phyloP scores from a whole-genome alignment of 257 asterid species.

The Ballota nigra region DNA sequence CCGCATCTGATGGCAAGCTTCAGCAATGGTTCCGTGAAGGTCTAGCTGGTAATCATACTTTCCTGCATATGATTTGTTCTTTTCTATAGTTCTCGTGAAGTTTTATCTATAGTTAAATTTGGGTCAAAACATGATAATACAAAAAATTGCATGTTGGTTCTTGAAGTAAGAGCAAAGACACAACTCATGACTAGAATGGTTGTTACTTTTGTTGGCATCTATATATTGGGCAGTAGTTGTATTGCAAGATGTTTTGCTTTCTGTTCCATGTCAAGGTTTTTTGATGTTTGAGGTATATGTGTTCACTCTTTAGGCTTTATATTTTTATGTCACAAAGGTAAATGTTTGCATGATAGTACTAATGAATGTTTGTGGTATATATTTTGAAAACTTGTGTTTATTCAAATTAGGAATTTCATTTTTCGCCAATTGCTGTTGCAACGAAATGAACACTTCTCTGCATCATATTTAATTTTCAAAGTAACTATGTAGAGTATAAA shows the following conservation, averaged over 20 bases:
- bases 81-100: neutral
- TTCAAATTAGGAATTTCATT: neutral
- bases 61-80: neutral
- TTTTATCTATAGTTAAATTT: constrained; percentile 5
- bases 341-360: neutral
- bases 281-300: neutral
- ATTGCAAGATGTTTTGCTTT: constrained; percentile 11
- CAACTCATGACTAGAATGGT: neutral
- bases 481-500: neutral
- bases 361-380: neutral
- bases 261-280: neutral
- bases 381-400: neutral
- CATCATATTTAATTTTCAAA: neutral
- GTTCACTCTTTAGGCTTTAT: neutral
- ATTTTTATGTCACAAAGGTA: neutral
- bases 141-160: constrained; percentile 6
- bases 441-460: neutral
- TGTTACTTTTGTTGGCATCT: neutral
- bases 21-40: constrained; percentile 99
- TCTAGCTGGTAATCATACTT: constrained; percentile 63
- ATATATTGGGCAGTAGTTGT: neutral
- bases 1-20: constrained; percentile 68
- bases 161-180: constrained; percentile 1
- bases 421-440: neutral
- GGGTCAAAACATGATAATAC: neutral